These are phyloP conservation scores for Pythium aristosporum DNA, from an alignment of 352 stramenopile genomes.

Conservation along the genomic window DNA sequence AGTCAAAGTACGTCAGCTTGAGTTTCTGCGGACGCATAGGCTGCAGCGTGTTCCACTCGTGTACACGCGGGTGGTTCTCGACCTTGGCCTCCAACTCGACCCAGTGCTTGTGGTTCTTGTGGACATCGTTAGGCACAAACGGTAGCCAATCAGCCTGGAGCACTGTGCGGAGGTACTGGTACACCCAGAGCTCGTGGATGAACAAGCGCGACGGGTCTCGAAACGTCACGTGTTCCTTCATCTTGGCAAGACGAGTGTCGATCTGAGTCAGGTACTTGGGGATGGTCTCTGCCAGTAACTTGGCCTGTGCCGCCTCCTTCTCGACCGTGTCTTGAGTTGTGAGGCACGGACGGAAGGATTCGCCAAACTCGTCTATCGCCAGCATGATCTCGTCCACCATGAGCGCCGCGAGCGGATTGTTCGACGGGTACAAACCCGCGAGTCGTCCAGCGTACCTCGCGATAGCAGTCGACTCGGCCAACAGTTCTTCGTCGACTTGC, in stretches of 20 bases:
- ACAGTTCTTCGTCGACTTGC: slow-evolving; percentile 26
- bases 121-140: background rate
- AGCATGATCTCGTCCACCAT: slow-evolving; percentile 42
- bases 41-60: background rate
- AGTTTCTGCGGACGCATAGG: background rate
- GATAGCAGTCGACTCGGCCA: slow-evolving; percentile 34
- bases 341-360: background rate
- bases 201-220: slow-evolving; percentile 1
- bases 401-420: background rate
- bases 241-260: slow-evolving; percentile 4
- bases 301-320: background rate
- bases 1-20: slow-evolving; percentile 37
- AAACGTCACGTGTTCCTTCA: background rate
- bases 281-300: background rate
- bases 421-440: slow-evolving; percentile 22
- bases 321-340: no score
- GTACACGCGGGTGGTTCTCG: background rate
- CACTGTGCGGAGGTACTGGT: background rate
- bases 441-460: slow-evolving; percentile 32
- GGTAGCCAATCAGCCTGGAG: background rate
- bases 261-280: background rate
- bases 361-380: slow-evolving; percentile 3
- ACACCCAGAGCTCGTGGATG: slow-evolving; percentile 5
- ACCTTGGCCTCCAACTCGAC: background rate
- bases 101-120: slow-evolving; percentile 7